These are phyloP conservation scores for Acer saccharum DNA, from an alignment of 345 rosid species.

Conservation along the genomic window DNA sequence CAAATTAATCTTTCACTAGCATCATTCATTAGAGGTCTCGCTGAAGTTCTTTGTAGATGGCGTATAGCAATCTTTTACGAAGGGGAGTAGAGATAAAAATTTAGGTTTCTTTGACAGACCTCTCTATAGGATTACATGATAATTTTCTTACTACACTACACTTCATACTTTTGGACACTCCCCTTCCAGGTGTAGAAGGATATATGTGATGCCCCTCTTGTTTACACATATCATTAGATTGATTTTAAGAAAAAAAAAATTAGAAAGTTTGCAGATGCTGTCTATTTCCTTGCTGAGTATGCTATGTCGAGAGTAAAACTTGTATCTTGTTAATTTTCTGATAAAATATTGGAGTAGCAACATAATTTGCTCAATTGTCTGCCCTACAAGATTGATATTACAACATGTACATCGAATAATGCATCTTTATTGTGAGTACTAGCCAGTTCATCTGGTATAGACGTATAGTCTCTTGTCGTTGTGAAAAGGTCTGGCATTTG, in stretches of 20 bases:
- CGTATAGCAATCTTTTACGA: not conserved
- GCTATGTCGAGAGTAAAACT: not conserved
- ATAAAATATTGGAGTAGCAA: not conserved
- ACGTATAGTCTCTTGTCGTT: not conserved
- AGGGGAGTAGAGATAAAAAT: not conserved
- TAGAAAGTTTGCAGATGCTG: not conserved
- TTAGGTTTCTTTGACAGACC: not conserved
- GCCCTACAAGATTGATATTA: not conserved
- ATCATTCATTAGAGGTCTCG: constrained; percentile 8
- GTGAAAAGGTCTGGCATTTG: not conserved
- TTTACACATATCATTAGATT: not conserved
- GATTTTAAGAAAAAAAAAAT: not conserved
- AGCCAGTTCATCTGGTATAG: too few relatives aligned
- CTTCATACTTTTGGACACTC: not conserved
- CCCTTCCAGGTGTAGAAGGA: too few relatives aligned
- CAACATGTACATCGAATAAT: not conserved
- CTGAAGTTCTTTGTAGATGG: not conserved
- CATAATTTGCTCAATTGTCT: not conserved
- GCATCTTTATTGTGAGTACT: not conserved
- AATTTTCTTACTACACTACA: not conserved
- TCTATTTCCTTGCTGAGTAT: not conserved
- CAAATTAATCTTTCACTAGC: not conserved
- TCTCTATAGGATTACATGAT: not conserved
- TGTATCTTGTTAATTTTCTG: not conserved
- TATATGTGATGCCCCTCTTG: too few relatives aligned